Evolutionary conservation across 805 yeast genomes (phyloP), one percentile per base, ranked within the genome.

Genomic region (Saccharomycopsis capsularis): DNA sequence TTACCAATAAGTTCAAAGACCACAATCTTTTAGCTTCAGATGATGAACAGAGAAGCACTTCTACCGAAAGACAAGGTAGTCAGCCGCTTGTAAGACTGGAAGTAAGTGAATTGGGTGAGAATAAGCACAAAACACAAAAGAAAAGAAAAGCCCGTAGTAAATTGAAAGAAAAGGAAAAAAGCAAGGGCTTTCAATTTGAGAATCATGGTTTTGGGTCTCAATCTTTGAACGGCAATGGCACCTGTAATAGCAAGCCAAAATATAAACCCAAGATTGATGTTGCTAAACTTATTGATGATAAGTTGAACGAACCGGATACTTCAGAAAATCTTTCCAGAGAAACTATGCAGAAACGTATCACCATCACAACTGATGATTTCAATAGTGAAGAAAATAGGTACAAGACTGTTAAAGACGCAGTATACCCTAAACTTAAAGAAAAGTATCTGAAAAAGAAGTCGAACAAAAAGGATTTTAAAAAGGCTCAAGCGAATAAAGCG

Each of bases 201-300:
- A n/a, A n/a, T n/a, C n/a, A n/a, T n/a, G n/a, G n/a, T n/a, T n/a
- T n/a, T n/a, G n/a, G n/a, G n/a, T n/a, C n/a, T n/a, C n/a, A n/a
- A n/a, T n/a, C n/a, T n/a, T n/a, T n/a, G n/a, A n/a, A n/a, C n/a
- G n/a, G n/a, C n/a, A n/a, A n/a, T n/a, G n/a, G n/a, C n/a, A n/a
- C n/a, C n/a, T n/a, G n/a, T n/a, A n/a, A 9, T 19, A 38, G 9
- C 7, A 15, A 38, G 7, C 24, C 13, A 19, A 23, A 38, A 11
- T 19, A 18, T 11, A 15, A 15, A 9, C 23, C n/a, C 13, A 15
- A 25, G 15, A 16, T 7, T 23, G 43, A 40, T 24, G 23, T 40
- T 22, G 43, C 43, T 16, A 11, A 40, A 25, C 24, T 9, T 18
- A 40, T 40, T n/a, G 43, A 40, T 25, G 43, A 19, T 16, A 40